Conservation (phyloP, 2,329 filamentous ascomycete species). For the Didymella exigua region DNA sequence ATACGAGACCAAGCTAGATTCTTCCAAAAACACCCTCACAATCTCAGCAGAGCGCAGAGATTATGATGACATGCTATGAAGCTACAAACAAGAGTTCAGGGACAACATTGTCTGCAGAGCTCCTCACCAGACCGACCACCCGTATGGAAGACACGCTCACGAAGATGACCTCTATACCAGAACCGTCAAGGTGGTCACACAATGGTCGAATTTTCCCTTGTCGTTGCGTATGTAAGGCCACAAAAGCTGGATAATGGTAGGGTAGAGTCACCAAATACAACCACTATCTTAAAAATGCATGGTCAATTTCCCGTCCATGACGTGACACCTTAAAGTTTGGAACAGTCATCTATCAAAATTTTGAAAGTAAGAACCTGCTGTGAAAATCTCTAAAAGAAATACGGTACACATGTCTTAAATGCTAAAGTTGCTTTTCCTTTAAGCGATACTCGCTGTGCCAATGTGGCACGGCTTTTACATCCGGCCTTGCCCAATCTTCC, state of each 20-base stretch:
- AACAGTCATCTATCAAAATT: no score
- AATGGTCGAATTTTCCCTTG: not conserved
- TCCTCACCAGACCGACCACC: not conserved
- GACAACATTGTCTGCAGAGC: not conserved
- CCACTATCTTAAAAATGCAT: no score
- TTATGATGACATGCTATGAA: no score
- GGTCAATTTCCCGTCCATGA: no score
- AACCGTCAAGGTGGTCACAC: not conserved
- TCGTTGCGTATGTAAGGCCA: not conserved
- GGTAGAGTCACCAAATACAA: not conserved
- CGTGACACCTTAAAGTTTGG: no score
- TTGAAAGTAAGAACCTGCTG: no score
- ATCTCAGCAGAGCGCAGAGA: no score
- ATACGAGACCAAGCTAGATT: not conserved
- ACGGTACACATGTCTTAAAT: not conserved
- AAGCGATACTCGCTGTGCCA: conserved; percentile 1
- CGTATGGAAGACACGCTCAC: no score
- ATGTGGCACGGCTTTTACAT: not conserved
- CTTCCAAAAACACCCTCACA: not conserved
- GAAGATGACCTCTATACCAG: no score
- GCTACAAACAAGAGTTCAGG: not conserved
- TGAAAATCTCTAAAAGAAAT: not conserved
- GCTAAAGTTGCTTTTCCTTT: not conserved
- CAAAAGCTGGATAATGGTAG: not conserved
- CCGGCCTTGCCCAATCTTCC: not conserved